Base-by-base conservation (phyloP, 192 early-diverging fungal genomes). In the Paraglomus occultum region DNA sequence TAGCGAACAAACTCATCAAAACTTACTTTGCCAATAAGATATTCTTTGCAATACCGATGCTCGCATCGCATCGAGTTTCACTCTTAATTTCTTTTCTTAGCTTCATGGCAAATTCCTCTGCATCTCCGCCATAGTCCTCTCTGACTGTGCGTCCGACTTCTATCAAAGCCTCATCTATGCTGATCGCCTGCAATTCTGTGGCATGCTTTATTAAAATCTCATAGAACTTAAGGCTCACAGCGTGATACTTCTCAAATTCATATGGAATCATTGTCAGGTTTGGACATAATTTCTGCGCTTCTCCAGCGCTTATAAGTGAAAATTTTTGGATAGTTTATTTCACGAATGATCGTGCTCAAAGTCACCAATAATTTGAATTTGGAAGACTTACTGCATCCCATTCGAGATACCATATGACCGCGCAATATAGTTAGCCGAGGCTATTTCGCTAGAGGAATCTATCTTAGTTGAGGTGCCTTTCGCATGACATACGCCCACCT, bases 401-500 rank as follows among this genome's bases (percentile, higher is more conserved):
- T 95, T 97, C 46, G 72, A 74, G 18, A 95, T 77, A 0, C 92
- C 91, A 75, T 76, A 88, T 10, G 75, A 73, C 0, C 95, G 87
- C 5, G 94, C 93, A 49, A 85, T 68, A 66, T 97, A 97, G 73
- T 95, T 97, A 71, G 91, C 94, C 6, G 89, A 92, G 0, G 94
- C 95, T 67, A 91, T 89, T 61, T 86, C 83, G 51, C 86, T 84
- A 38, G 83, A 81, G 58, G 79, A 80, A 0, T 31, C 31, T 31
- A 31, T 31, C 31, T 31, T 31, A 31, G 31, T 31, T 31, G 31
- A 31, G 31, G 31, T 31, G 3, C 31, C 31, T 31, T 31, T 31
- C 31, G 31, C 31, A 31, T 31, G 31, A 31, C 31, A 31, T 1
- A 31, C 31, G 3, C 31, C 31, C 31, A 31, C 31, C 31, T 31